These are phyloP conservation scores for Effrenium voratum DNA, from an alignment of 73 alveolate genomes.

Conservation along the genomic window DNA sequence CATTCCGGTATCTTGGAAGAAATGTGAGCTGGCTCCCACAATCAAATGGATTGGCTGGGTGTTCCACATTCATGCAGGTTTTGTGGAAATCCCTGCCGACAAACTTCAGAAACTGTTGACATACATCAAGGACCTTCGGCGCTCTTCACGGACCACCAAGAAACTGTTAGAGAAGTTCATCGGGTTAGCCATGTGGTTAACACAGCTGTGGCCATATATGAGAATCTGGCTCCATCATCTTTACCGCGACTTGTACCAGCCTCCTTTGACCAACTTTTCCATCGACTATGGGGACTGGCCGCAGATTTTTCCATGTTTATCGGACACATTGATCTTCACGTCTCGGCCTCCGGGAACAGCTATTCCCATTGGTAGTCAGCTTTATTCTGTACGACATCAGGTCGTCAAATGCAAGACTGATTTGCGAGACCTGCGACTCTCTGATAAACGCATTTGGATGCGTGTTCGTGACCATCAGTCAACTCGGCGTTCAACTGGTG, in stretches of 20 bases:
- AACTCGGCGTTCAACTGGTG: too few species aligned
- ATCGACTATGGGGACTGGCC: too few species aligned
- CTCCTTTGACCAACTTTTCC: too few species aligned
- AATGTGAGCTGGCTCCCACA: background rate
- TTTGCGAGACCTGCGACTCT: too few species aligned
- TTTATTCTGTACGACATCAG: too few species aligned
- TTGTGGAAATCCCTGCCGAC: background rate
- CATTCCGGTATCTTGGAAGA: background rate
- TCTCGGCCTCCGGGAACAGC: too few species aligned
- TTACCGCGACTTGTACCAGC: background rate
- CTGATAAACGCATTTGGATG: too few species aligned
- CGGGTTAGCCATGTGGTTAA: background rate
- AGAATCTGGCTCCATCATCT: background rate
- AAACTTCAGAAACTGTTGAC: background rate
- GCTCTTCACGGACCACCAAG: background rate
- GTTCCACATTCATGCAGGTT: background rate
- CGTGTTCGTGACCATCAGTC: too few species aligned
- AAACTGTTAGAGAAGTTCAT: background rate
- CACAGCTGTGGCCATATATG: background rate
- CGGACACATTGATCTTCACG: too few species aligned
- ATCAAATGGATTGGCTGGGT: slow-evolving; percentile 11
- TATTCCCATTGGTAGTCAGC: too few species aligned
- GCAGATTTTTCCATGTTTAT: too few species aligned
- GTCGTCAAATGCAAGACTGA: too few species aligned
- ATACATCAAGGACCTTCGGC: background rate